Evolutionary conservation across 2,329 filamentous ascomycete species (phyloP).

Genomic region (Ambrosiella cleistominuta): DNA sequence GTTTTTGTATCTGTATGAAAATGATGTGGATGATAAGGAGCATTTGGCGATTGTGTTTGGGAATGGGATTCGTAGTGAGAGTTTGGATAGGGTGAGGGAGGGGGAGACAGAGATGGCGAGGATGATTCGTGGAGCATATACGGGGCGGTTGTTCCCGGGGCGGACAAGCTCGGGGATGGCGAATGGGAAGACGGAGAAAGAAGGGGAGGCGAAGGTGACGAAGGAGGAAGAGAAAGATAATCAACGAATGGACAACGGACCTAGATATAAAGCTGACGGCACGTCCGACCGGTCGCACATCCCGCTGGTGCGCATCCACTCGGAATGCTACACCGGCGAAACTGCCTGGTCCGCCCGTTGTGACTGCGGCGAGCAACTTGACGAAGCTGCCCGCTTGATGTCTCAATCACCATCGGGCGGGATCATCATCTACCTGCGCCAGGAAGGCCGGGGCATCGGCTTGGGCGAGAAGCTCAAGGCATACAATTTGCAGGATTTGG

Average conservation of each 20-base stretch:
- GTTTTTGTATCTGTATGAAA: conserved; percentile 90
- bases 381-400: conserved; percentile 92
- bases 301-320: conserved; percentile 85
- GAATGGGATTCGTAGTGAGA: conserved; percentile 57
- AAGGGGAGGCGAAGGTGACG: neutral
- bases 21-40: conserved; percentile 86
- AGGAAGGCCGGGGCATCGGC: conserved; percentile 91
- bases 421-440: conserved; percentile 86
- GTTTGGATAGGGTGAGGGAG: conserved; percentile 50
- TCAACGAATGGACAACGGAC: neutral
- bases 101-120: conserved; percentile 77
- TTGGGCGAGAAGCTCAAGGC: conserved; percentile 92
- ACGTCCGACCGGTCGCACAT: neutral
- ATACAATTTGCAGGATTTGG: conserved; percentile 92
- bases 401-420: conserved; percentile 53
- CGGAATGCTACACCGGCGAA: conserved; percentile 95
- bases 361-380: conserved; percentile 93
- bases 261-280: neutral
- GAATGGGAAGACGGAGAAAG: conserved; percentile 15
- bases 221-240: conserved; percentile 14
- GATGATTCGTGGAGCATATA: conserved; percentile 89
- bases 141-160: conserved; percentile 71
- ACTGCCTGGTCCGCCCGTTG: conserved; percentile 96
- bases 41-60: conserved; percentile 96
- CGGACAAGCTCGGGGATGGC: conserved; percentile 54